A percentile compares a stretch with the other conserved stretches of the same genome.
Evolutionary conservation across 495 filamentous ascomycete species (phyloP).

Genomic region (Xylaria venustula): DNA sequence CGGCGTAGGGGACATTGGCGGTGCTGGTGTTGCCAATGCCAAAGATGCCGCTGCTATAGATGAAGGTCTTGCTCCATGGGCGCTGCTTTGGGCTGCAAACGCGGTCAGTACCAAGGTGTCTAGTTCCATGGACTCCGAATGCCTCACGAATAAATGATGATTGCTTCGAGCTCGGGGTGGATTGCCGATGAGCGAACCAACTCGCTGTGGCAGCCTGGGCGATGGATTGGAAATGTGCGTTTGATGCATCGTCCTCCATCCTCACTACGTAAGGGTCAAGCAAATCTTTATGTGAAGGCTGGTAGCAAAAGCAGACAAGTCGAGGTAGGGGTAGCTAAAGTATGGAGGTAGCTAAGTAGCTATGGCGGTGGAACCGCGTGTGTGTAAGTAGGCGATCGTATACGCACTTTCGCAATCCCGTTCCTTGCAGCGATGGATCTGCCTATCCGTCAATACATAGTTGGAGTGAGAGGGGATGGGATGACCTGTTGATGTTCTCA

Average conservation of each 20-base stretch:
- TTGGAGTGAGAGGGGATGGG: no score
- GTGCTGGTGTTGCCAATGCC: background rate
- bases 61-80: background rate
- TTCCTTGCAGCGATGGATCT: no score
- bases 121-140: background rate
- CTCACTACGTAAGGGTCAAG: background rate
- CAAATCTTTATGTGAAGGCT: no score
- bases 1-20: background rate
- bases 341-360: no score
- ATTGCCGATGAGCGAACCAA: constrained; percentile 21
- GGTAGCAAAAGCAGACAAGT: no score
- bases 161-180: constrained; percentile 3
- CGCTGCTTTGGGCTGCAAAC: background rate
- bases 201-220: constrained; percentile 20
- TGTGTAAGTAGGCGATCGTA: no score
- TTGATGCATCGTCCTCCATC: background rate
- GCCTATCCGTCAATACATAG: no score
- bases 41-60: background rate
- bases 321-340: no score
- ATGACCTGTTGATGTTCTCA: no score
- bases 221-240: constrained; percentile 8
- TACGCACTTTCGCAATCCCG: no score
- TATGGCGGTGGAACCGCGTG: no score
- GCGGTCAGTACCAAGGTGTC: background rate
- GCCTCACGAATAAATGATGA: constrained; percentile 1